A percentile compares a stretch with the other conserved stretches of the same genome.
Evolutionary conservation across 306 rosid genomes (phyloP).

Genomic region (Macrotyloma uniflorum): DNA sequence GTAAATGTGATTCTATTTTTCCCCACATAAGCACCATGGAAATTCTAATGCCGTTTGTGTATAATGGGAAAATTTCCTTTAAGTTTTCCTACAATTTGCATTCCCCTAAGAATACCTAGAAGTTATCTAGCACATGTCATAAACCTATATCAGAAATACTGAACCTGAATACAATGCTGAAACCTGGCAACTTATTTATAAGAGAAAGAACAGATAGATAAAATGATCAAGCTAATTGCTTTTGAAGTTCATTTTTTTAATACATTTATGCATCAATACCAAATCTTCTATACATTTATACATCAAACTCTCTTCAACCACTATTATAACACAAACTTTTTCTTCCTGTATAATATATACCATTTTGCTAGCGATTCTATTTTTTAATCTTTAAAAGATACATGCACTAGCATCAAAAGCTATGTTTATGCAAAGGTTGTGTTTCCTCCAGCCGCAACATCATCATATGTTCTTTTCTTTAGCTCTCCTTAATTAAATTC

Average conservation of each 20-base stretch:
- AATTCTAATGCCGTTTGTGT: not conserved
- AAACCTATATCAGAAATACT: not conserved
- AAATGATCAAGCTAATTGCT: not conserved
- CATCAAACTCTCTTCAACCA: not conserved
- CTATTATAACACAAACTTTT: not conserved
- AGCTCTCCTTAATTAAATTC: not conserved
- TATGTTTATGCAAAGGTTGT: conserved; percentile 14
- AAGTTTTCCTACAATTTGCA: not conserved
- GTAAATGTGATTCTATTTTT: not conserved
- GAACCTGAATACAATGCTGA: not conserved
- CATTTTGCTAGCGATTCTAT: not conserved
- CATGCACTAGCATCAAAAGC: conserved; percentile 6
- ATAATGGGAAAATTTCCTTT: not conserved
- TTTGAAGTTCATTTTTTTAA: not conserved
- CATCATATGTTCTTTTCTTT: conserved; percentile 31
- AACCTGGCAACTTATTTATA: not conserved
- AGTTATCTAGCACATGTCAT: not conserved
- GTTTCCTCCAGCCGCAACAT: conserved; percentile 28
- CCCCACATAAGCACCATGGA: too few species aligned
- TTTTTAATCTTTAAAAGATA: not conserved
- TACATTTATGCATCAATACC: not conserved
- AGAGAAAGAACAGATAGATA: not conserved
- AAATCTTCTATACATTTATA: not conserved
- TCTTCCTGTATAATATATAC: not conserved
- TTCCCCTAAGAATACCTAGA: not conserved